Percentiles rank a stretch among this genome's conserved stretches.
Conservation (phyloP, 2,329 filamentous ascomycete genomes). For the Xylariaceae sp. region DNA sequence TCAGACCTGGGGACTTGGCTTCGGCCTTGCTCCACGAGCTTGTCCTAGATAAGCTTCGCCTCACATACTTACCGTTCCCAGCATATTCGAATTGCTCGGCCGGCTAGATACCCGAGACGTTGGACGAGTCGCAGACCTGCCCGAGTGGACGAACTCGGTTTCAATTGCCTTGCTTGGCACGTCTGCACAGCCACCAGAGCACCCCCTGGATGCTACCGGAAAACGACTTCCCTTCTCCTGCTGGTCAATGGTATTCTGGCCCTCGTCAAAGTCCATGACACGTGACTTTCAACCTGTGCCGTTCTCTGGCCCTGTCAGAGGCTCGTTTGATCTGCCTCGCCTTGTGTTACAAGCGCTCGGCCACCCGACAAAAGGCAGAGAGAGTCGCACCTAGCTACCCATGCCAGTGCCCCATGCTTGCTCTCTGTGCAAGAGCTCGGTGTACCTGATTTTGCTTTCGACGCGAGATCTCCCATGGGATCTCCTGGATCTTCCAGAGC, state of each 20-base stretch:
- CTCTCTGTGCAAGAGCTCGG: no score
- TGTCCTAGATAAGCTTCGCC: no score
- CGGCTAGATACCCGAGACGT: no score
- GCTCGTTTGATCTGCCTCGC: conserved; percentile 12
- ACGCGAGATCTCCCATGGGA: conserved; percentile 5
- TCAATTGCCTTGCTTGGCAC: no score
- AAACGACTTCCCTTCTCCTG: conserved; percentile 1
- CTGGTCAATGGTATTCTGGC: not conserved
- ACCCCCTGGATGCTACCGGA: not conserved
- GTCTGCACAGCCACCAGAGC: not conserved
- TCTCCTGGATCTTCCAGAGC: conserved; percentile 13
- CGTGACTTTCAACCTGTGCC: conserved; percentile 2
- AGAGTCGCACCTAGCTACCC: conserved; percentile 2
- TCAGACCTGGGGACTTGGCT: no score
- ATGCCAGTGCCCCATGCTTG: conserved; percentile 1
- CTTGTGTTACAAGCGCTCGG: conserved; percentile 10
- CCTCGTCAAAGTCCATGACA: not conserved
- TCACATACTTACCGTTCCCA: no score
- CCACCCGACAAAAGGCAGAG: no score
- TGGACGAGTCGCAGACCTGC: no score
- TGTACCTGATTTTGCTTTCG: no score
- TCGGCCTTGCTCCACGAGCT: no score
- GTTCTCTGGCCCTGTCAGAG: conserved; percentile 6
- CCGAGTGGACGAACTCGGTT: no score
- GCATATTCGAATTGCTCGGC: no score